These are phyloP conservation scores for Didymella segeticola DNA, from an alignment of 2,329 filamentous ascomycete genomes.

Conservation along the genomic window DNA sequence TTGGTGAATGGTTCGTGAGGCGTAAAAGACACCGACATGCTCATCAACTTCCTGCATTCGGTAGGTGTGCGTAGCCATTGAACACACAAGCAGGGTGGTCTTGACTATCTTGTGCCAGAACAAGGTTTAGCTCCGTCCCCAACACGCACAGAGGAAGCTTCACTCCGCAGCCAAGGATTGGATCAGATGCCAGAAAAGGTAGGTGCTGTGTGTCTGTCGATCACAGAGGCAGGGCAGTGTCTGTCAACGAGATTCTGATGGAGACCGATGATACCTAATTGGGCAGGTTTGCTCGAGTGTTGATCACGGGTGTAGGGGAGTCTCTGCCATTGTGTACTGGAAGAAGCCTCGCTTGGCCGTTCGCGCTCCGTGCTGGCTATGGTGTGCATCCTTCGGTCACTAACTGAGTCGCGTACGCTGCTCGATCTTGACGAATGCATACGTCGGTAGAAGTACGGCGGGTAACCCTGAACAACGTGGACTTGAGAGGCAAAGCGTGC, in stretches of 20 bases:
- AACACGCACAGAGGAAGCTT: background rate
- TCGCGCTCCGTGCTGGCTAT: background rate
- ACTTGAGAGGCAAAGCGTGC: background rate
- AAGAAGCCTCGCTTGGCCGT: slow-evolving; percentile 2
- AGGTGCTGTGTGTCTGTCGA: background rate
- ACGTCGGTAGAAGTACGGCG: background rate
- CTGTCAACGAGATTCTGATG: background rate
- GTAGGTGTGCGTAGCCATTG: background rate
- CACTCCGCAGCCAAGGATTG: background rate
- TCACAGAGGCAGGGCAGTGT: background rate
- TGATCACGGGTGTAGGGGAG: slow-evolving; percentile 9
- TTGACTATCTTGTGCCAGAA: background rate
- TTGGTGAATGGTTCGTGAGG: no score
- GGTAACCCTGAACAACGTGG: background rate
- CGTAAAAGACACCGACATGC: no score
- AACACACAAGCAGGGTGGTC: background rate
- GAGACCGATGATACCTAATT: background rate
- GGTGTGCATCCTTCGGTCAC: background rate
- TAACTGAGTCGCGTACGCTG: background rate
- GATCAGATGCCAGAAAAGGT: background rate
- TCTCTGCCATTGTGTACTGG: slow-evolving; percentile 1
- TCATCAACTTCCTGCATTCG: background rate
- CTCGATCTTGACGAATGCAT: background rate
- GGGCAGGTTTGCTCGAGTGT: background rate
- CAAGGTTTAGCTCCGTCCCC: background rate